Base-by-base conservation (phyloP, 1,284 basidiomycete species). In the Marasmius oreades region DNA sequence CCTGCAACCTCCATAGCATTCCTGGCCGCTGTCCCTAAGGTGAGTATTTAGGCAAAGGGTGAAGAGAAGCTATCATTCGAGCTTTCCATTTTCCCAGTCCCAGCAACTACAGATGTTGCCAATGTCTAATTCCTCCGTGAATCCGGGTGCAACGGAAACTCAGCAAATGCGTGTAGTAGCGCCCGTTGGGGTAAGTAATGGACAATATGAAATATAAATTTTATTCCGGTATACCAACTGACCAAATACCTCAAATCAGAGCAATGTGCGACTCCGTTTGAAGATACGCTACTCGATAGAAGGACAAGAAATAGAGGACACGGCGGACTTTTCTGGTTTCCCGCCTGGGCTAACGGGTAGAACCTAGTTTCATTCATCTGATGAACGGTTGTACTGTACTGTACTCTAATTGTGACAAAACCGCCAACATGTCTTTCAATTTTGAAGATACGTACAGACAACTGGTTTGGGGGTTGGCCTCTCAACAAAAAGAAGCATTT, bases 31-130 rank as follows among this genome's bases (percentile, higher is more conserved):
- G 97, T 99, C 8, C 97, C 97, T 3, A 98, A 95, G 82, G 93
- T 94, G 60, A 58, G 73, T 56, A 51, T 18, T 52, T 16, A 3
- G 52, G 23, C 34, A 42, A 2, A 44, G 56, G 34, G 6, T 23
- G 53, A n/a, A 43, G 36, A 11, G n/a, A n/a, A 18, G 51, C 16
- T 42, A 23, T 55, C 22, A 16, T 57, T 39, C 53, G 51, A 47
- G 44, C 52, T 54, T n/a, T 45, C 55, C 18, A 51, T 11, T 48
- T 26, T 22, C 46, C 4, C 66, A 97, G 94, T 94, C 94, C 0
- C 96, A 98, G 76, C 95, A 98, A 69, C 72, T 99, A 57, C 95
- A 98, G 70, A 99, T 99, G 96, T 82, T 95, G 58, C 93, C 96
- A 5, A 98, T 99, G 87, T 95, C 93, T 7, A 95, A 88, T 70